Base-by-base conservation (phyloP, 148 eudicot species). In the Camellia japonica region DNA sequence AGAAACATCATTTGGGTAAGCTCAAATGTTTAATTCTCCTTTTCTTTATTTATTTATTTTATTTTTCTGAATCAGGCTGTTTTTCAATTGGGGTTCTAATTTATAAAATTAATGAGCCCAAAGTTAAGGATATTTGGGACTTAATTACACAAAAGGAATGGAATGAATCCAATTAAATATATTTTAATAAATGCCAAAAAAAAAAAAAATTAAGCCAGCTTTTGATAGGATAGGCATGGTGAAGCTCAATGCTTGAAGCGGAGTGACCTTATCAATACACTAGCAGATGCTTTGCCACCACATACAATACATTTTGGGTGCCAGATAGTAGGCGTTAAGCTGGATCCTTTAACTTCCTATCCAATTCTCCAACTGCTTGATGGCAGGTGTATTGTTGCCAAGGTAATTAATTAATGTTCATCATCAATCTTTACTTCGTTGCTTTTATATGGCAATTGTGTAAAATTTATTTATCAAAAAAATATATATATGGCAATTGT, bases 211-310 rank as follows among this genome's bases (percentile, higher is more conserved):
- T 47, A 1, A 47, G 51, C 51, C 7, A 47, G 7, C 23, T 47
- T 47, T 19, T 49, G 5, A 6, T 1, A 8, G 51, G 72, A 42
- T 46, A 81, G 83, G 58, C 23, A 10, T 67, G 86, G 79, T 42
- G 91, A 85, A 64, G 71, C 85, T 79, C 87, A 90, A 72, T 88
- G 91, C 74, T 52, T 90, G 72, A 85, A 82, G 62, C 79, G 90
- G 77, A 85, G 41, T 41, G 91, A 85, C 23, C 83, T 90, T 9
- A 69, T 86, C 18, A 80, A 84, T 46, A 82, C 87, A 13, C 78
- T 90, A 82, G 93, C 88, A 42, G 81, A 88, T 73, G 88, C 80
- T 18, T 85, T 90, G 49, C 90, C 91, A 5, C 42, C 62, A 3
- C 89, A 81, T 38, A 86, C 89, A 11, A 52, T 88, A 68, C 84